Evolutionary conservation across 805 yeast genomes (phyloP), one percentile per base, ranked within the genome.

Genomic region (Monosporozyma servazzii): DNA sequence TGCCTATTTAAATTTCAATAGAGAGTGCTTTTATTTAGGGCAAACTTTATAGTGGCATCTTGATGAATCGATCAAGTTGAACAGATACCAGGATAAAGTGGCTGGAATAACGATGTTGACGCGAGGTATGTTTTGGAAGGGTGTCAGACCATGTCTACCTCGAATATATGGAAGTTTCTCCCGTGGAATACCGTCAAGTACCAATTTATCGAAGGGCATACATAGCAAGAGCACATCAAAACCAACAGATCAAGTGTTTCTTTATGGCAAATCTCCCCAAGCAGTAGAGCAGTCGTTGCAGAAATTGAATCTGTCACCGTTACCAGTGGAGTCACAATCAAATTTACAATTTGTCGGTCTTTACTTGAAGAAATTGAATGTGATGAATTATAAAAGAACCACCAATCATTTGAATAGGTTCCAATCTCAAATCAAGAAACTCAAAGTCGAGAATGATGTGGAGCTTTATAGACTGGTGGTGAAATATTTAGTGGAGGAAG

Each of bases 371-470:
- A 52, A 55, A 36, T 51, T 57, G 4, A 59, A 59, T 51, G 44
- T 41, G 51, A 62, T 15, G 58, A 54, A 1, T 63, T 60, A 47
- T 60, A 59, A 48, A 57, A 58, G 53, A 58, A 64, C 25, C 45
- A 51, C 9, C 54, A 56, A 27, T 13, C 58, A 63, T 49, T 54
- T 61, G 4, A 54, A 55, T 18, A 51, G 31, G 17, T 50, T 64
- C 21, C 52, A 55, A 36, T 25, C 45, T 17, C 27, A 40, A 9
- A 44, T 55, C 20, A 33, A 33, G 37, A 45, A 43, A 17, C 44
- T 47, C 1, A n/a, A 4, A 7, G 21, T 2, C 6, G 10, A 37
- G 10, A 43, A 40, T 27, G 53, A 52, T 44, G 43, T 42, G 13
- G 47, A 42, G 13, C 53, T 57, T 36, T 52, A 59, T 20, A 43